Percentiles rank a stretch among this genome's conserved stretches.
Evolutionary conservation across 306 rosid species (phyloP).

Genomic region (Mimosa pudica): DNA sequence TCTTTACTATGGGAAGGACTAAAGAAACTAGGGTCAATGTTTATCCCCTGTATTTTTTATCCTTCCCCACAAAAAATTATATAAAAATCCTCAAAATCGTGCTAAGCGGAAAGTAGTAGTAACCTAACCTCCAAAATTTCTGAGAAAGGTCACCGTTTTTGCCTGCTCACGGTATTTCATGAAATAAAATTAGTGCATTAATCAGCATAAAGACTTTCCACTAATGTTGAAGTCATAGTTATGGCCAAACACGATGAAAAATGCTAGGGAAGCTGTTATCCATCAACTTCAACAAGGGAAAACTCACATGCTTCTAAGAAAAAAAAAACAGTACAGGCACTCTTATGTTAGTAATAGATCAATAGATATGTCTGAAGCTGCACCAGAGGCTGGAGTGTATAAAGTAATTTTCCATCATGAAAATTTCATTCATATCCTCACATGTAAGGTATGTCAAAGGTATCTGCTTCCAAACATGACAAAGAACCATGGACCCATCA

Average conservation of each 20-base stretch:
- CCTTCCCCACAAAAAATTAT: not conserved
- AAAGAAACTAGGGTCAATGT: not conserved
- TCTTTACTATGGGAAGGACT: not conserved
- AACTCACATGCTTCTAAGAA: not conserved
- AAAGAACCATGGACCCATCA: not conserved
- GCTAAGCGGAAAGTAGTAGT: not conserved
- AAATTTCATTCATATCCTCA: not conserved
- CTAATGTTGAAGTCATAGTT: too few relatives aligned
- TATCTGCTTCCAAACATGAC: not conserved
- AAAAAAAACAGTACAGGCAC: not conserved
- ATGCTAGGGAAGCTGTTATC: not conserved
- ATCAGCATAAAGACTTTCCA: not conserved
- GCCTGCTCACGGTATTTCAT: slow-evolving; percentile 47
- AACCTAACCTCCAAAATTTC: slow-evolving; percentile 85
- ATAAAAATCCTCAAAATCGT: not conserved
- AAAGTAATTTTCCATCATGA: not conserved
- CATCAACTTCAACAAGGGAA: not conserved
- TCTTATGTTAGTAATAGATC: not conserved
- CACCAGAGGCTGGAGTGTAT: not conserved
- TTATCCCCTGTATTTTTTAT: not conserved
- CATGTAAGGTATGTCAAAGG: not conserved
- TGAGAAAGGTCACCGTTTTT: slow-evolving; percentile 78
- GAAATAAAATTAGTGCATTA: not conserved
- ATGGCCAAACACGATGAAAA: not conserved
- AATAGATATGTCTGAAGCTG: not conserved